phyloP scores from a whole-genome alignment of 164 flowering plant genomes.

The Magnolia officinalis region DNA sequence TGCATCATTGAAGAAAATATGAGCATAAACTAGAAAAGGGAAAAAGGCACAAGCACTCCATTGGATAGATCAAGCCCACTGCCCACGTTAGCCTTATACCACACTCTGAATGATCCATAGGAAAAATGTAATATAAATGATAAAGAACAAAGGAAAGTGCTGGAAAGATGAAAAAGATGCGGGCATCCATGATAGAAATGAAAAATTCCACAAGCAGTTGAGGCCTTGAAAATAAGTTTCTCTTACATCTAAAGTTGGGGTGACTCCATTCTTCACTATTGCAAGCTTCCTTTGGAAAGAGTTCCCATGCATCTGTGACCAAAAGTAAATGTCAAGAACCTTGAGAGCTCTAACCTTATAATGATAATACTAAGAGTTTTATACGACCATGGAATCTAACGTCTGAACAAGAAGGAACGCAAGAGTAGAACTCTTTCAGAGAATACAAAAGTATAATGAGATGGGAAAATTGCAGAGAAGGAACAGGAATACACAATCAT shows the following conservation, averaged over 20 bases:
- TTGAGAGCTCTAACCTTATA: background rate
- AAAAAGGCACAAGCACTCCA: background rate
- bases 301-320: constrained; percentile 89
- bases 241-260: constrained; percentile 67
- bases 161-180: background rate
- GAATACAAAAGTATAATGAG: background rate
- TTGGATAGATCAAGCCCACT: background rate
- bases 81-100: background rate
- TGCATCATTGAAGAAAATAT: background rate
- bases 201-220: background rate
- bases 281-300: constrained; percentile 91
- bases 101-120: background rate
- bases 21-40: background rate
- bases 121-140: background rate
- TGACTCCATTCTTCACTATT: constrained; percentile 66
- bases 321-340: constrained; percentile 11
- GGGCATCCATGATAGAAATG: background rate
- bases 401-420: background rate
- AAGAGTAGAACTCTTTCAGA: background rate
- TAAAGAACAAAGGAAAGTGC: background rate
- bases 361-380: background rate
- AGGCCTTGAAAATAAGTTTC: background rate
- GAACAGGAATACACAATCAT: background rate
- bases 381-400: background rate
- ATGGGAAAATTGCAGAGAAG: background rate